phyloP scores from a whole-genome alignment of 176 grass and related monocot genomes.

The Carex myosuroides region DNA sequence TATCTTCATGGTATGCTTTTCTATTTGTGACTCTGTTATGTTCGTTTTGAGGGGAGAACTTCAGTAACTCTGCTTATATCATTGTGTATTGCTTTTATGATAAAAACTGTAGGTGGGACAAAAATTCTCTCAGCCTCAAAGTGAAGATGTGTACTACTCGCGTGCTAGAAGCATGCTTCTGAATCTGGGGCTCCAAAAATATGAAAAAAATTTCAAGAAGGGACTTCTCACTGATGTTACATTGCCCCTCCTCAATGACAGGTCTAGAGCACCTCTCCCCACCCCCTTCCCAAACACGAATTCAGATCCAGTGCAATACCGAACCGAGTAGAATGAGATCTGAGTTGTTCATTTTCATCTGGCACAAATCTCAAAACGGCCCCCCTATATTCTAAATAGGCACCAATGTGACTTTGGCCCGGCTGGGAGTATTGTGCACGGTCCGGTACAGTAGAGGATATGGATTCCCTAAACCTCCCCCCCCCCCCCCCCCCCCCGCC shows the following conservation, averaged over 20 bases:
- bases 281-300: neutral
- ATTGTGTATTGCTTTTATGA: neutral
- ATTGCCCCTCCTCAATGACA: constrained; percentile 78
- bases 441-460: too few species aligned
- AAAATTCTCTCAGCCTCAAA: constrained; percentile 64
- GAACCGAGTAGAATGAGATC: too few species aligned
- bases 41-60: neutral
- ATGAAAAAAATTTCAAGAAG: constrained; percentile 97
- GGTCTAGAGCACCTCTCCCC: constrained; percentile 20
- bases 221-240: constrained; percentile 86
- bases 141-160: constrained; percentile 71
- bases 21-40: neutral
- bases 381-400: too few species aligned
- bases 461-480: too few species aligned
- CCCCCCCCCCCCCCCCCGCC: too few species aligned
- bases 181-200: constrained; percentile 82
- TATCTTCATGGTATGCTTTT: constrained; percentile 79
- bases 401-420: too few species aligned
- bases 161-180: constrained; percentile 64
- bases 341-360: too few species aligned
- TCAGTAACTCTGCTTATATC: neutral
- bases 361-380: too few species aligned
- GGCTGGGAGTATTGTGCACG: too few species aligned
- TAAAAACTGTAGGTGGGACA: constrained; percentile 60
- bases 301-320: too few species aligned